Evolutionary conservation across 768 basidiomycete genomes (phyloP).

Genomic region (Rhodotorula babjevae): DNA sequence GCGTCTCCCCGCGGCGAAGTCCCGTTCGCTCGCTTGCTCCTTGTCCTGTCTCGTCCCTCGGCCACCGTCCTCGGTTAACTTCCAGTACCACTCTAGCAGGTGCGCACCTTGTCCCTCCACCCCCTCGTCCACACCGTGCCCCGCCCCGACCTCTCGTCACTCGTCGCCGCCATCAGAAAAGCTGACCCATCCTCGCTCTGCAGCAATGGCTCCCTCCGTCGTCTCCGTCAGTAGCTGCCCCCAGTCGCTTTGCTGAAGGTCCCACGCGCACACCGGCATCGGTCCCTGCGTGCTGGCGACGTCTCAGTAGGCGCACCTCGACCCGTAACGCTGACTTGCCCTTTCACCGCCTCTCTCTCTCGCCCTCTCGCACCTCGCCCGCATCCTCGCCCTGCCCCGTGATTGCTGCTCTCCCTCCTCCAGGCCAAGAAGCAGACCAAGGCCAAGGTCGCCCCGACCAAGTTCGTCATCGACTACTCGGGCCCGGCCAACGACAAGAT

Average conservation of each 20-base stretch:
- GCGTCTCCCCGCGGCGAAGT: neutral
- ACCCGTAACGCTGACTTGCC: neutral
- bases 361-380: neutral
- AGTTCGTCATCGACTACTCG: constrained; percentile 80
- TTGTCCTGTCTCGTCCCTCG: neutral
- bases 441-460: constrained; percentile 57
- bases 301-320: constrained; percentile 35
- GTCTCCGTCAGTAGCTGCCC: constrained; percentile 22
- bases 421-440: constrained; percentile 42
- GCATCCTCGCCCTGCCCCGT: neutral
- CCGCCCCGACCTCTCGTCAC: neutral
- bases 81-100: neutral
- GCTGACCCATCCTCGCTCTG: neutral
- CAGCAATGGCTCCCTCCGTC: constrained; percentile 37
- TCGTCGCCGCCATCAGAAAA: neutral
- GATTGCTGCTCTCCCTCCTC: neutral
- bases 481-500: constrained; percentile 62
- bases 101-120: neutral
- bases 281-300: neutral
- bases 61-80: neutral
- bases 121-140: neutral
- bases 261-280: neutral
- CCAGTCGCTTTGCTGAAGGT: constrained; percentile 30
- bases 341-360: neutral
- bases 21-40: no score